Conservation (phyloP, 768 basidiomycete genomes). For the Boletus reticuloceps region DNA sequence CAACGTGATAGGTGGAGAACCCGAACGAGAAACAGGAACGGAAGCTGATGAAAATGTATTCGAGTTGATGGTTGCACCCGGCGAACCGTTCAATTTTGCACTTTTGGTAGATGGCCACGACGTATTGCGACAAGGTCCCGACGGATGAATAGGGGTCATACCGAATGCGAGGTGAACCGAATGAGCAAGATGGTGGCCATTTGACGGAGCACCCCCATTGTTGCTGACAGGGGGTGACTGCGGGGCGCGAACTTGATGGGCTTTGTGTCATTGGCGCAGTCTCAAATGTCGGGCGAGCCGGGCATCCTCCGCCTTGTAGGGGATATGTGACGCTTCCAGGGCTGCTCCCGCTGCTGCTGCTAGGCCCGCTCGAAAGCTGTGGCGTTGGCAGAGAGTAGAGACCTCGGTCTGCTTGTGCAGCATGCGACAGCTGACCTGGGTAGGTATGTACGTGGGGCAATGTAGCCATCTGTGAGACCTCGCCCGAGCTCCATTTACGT, state of each 20-base stretch:
- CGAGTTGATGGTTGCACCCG: conserved; percentile 5
- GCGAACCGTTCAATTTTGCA: conserved; percentile 9
- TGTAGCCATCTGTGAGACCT: conserved; percentile 28
- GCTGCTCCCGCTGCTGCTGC: conserved; percentile 58
- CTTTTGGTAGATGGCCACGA: conserved; percentile 35
- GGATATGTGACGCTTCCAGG: conserved; percentile 52
- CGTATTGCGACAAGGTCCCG: conserved; percentile 35
- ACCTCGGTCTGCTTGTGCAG: conserved; percentile 24
- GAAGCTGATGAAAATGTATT: conserved; percentile 20
- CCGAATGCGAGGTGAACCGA: conserved; percentile 86
- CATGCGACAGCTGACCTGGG: conserved; percentile 31
- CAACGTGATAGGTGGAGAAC: conserved; percentile 68
- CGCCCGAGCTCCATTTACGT: conserved; percentile 32
- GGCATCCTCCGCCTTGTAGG: conserved; percentile 15
- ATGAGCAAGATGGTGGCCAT: conserved; percentile 72
- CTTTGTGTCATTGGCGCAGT: conserved; percentile 36
- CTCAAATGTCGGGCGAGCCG: conserved; percentile 25
- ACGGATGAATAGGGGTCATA: conserved; percentile 76
- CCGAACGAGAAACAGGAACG: conserved; percentile 58
- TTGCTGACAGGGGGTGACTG: conserved; percentile 46
- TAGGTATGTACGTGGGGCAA: conserved; percentile 33
- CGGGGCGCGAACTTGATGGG: conserved; percentile 56
- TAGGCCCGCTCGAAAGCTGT: conserved; percentile 62
- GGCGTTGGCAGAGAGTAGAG: conserved; percentile 49
- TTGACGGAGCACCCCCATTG: conserved; percentile 27